These are phyloP conservation scores for Leucosporidium creatinivorum DNA, from an alignment of 768 basidiomycete genomes.

Conservation along the genomic window DNA sequence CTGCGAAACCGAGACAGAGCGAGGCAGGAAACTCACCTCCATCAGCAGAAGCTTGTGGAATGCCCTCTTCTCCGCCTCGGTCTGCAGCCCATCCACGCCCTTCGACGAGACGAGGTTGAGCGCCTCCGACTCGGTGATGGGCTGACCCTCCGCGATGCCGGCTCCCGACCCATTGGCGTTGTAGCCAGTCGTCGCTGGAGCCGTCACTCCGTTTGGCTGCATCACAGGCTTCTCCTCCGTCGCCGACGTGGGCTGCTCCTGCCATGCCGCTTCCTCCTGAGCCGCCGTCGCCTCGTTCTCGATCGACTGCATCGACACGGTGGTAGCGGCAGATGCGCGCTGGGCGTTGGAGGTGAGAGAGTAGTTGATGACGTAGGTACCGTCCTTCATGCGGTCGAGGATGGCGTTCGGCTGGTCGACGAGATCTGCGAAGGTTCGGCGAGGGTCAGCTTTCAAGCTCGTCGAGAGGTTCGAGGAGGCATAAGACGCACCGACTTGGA, in stretches of 20 bases:
- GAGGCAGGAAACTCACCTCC: conserved; percentile 5
- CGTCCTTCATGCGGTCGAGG: conserved; percentile 54
- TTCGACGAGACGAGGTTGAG: not conserved
- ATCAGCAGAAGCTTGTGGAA: conserved; percentile 42
- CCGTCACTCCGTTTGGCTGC: not conserved
- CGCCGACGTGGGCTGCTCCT: not conserved
- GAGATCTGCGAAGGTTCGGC: conserved; percentile 49
- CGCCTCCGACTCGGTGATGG: not conserved
- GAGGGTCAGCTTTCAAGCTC: no score
- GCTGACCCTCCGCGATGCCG: not conserved
- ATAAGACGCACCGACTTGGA: conserved; percentile 60
- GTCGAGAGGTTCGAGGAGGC: no score
- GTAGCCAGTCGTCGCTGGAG: not conserved
- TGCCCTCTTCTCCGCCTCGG: conserved; percentile 29
- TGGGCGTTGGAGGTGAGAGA: conserved; percentile 20
- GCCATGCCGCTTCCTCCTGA: not conserved
- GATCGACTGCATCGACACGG: conserved; percentile 25
- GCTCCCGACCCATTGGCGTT: not conserved
- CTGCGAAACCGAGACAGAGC: not conserved
- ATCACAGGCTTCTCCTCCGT: not conserved
- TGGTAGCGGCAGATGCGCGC: conserved; percentile 3
- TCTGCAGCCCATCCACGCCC: not conserved
- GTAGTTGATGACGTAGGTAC: conserved; percentile 66
- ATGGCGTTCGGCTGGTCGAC: conserved; percentile 82
- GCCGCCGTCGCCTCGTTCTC: conserved; percentile 1